These are phyloP conservation scores for Kondoa malvinella DNA, from an alignment of 768 basidiomycete species.

Conservation along the genomic window DNA sequence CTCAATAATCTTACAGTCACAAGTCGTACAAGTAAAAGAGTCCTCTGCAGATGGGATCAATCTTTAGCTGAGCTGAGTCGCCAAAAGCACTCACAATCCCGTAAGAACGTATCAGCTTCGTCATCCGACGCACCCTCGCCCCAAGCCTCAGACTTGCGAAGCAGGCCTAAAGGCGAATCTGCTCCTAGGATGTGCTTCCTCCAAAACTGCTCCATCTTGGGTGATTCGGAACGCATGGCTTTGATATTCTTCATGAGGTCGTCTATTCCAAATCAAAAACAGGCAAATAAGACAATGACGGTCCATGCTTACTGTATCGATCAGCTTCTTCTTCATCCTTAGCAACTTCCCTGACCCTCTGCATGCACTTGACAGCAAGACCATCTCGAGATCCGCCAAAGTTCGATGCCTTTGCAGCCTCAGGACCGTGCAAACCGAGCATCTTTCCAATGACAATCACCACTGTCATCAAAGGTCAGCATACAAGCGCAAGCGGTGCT, in stretches of 20 bases:
- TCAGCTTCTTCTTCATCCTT: not conserved
- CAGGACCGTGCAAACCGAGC: not conserved
- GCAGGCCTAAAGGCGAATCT: not conserved
- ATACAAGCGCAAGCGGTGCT: not conserved
- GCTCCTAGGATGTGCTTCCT: not conserved
- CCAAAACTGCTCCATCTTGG: not conserved
- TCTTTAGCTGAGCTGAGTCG: not conserved
- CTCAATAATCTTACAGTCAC: too few relatives aligned
- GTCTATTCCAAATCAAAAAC: not conserved
- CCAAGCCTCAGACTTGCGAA: not conserved
- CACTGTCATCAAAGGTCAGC: not conserved
- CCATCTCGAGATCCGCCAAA: not conserved
- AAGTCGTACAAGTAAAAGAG: not conserved
- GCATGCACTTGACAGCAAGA: not conserved
- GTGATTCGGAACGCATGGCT: not conserved
- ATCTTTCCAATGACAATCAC: not conserved
- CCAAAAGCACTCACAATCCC: not conserved
- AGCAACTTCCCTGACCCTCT: not conserved
- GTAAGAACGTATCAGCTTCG: not conserved
- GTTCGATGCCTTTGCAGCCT: not conserved
- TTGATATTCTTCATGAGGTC: not conserved
- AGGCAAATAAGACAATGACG: not conserved
- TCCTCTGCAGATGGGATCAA: not conserved
- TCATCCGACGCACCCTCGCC: not conserved
- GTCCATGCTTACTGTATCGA: not conserved